Conservation (phyloP, 2,329 filamentous ascomycete species). For the Corinectria fuckeliana region DNA sequence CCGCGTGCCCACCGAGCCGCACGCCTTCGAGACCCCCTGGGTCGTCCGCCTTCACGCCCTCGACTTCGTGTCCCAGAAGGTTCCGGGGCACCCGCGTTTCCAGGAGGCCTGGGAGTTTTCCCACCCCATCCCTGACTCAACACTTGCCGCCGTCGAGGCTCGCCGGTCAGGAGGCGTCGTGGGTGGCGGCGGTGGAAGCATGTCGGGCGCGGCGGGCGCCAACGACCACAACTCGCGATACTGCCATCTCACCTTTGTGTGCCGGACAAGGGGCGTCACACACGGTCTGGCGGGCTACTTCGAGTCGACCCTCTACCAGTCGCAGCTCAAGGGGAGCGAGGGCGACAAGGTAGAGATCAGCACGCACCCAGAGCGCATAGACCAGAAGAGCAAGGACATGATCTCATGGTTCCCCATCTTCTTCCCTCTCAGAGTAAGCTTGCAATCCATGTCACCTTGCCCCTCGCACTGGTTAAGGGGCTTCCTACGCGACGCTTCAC, state of each 20-base stretch:
- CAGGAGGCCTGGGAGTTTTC: constrained; percentile 82
- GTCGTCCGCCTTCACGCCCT: constrained; percentile 92
- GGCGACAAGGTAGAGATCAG: constrained; percentile 78
- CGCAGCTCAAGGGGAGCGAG: constrained; percentile 45
- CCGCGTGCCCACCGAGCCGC: constrained; percentile 65
- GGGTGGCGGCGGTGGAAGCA: constrained; percentile 73
- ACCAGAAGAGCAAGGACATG: constrained; percentile 94
- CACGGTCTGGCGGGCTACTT: constrained; percentile 96
- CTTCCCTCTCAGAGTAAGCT: constrained; percentile 86
- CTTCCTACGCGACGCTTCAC: background rate
- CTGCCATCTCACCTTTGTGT: constrained; percentile 79
- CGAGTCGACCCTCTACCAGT: constrained; percentile 89
- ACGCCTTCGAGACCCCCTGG: constrained; percentile 89
- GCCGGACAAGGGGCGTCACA: constrained; percentile 78
- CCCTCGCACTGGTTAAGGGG: too few relatives aligned
- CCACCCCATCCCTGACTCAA: constrained; percentile 71
- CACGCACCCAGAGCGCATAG: constrained; percentile 91
- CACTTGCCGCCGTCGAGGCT: constrained; percentile 61
- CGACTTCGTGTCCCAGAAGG: constrained; percentile 78
- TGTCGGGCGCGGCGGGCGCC: constrained; percentile 76
- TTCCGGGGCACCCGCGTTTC: constrained; percentile 66
- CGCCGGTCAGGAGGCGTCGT: constrained; percentile 69
- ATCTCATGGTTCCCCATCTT: constrained; percentile 99
- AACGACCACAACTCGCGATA: constrained; percentile 93
- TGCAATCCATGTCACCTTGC: fast-evolving